Evolutionary conservation across 768 basidiomycete genomes (phyloP), one percentile per base, ranked within the genome.

Genomic region (Gyrodon lividus): DNA sequence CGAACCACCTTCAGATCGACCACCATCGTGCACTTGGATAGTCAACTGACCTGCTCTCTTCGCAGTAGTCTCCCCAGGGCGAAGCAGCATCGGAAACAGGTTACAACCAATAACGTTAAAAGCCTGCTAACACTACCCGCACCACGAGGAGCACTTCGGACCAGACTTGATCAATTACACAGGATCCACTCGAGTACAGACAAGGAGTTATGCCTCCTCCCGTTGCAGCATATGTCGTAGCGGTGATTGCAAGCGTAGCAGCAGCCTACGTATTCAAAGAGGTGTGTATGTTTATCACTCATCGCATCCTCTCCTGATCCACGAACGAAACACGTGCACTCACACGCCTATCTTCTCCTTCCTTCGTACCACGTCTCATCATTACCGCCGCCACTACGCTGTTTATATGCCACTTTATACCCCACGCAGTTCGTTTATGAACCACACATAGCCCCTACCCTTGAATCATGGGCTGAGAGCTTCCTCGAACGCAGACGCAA

Each of bases 401-500:
- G 2, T 28, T 12, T 28, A 33, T 44, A n/a, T 12, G 6, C n/a
- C 9, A 31, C 19, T 22, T 44, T 28, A 14, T 12, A 39, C 19
- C 20, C 12, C 16, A 16, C 34, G 26, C 51, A 88, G 86, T 81
- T 82, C 49, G 78, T 88, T 24, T 87, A 85, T 51, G 84, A 84
- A 55, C 85, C 85, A 9, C 84, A 86, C 52, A 76, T 87, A 51
- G 83, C 83, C 17, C 85, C 84, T 0, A 74, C 71, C 38, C 40
- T 87, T 24, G 84, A 83, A 70, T 70, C 65, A 45, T 72, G 72
- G 68, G 65, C 65, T 2, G 70, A 73, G 58, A 59, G 60, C 22
- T 71, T 65, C 59, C 57, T 70, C 20, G 65, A 62, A 26, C 52
- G 52, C 30, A 66, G 70, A 44, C 67, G 66, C 20, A 66, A 59